Base-by-base conservation (phyloP, 192 early-diverging fungal genomes). In the Lobosporangium transversale region DNA sequence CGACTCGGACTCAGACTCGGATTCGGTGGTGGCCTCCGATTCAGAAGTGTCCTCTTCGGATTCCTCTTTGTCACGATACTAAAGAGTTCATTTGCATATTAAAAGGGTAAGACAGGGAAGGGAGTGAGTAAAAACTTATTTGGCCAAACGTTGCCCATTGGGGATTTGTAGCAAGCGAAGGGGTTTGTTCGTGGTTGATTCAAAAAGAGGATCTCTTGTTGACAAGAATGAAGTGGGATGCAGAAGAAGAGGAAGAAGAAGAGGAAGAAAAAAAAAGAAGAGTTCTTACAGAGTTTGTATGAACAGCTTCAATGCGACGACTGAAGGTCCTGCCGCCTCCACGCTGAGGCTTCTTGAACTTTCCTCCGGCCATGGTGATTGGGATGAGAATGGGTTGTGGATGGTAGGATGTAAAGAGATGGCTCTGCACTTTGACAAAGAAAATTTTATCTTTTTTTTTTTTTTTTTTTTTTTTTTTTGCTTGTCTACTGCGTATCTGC, bases 321-420 rank as follows among this genome's bases (percentile, higher is more conserved):
- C 58, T 62, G 48, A 76, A 76, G 63, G 73, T 76, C 18, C 73
- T 60, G 10, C 73, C 73, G 45, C 73, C 73, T 67, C 73, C 73
- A 35, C 73, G 73, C 53, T 76, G 73, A 33, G 73, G 73, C 53
- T 76, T 76, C 65, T 76, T 76, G 65, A 67, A 76, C 54, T 76
- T 76, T 61, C 73, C 73, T 33, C 73, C 73, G 73, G 73, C 73
- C 73, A 76, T 76, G 43, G 51, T 58, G 1, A 32, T 52, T 36
- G 24, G 48, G 36, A 43, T 54, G 40, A 24, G 48, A 36, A 57
- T 20, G 37, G 40, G 35, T 44, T 18, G 12, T n/a, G 17, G 50
- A 45, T 35, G 48, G 12, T n/a, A 24, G 58, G 9, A 23, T 20
- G 50, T 27, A 18, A 26, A 40, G 26, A 17, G 26, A 26, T 36